Evolutionary conservation across 768 basidiomycete genomes (phyloP).

Genomic region (Gymnopilus dilepis): DNA sequence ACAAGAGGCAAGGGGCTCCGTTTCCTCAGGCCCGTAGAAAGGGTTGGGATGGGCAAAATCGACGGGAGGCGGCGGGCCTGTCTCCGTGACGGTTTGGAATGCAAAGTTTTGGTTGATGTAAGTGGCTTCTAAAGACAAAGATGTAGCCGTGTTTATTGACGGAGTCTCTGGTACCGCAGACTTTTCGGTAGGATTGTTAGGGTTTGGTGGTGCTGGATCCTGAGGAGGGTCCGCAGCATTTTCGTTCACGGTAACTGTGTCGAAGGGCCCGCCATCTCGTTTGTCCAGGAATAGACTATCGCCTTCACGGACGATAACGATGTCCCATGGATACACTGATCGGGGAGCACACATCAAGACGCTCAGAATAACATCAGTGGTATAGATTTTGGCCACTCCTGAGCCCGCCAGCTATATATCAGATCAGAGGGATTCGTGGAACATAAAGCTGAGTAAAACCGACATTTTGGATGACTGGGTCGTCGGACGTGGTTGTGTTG

Average conservation of each 20-base stretch:
- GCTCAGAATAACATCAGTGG: conserved; percentile 93
- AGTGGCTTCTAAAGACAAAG: conserved; percentile 94
- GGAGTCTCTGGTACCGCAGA: conserved; percentile 66
- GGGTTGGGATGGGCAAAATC: conserved; percentile 91
- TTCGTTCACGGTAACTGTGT: conserved; percentile 98
- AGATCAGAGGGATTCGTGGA: conserved; percentile 13
- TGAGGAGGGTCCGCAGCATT: conserved; percentile 95
- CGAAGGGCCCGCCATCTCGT: conserved; percentile 95
- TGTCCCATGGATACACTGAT: conserved; percentile 98
- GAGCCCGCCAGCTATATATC: conserved; percentile 71
- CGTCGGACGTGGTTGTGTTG: conserved; percentile 97
- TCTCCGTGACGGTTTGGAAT: conserved; percentile 91
- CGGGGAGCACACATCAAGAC: conserved; percentile 96
- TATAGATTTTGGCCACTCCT: conserved; percentile 85
- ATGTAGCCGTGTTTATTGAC: conserved; percentile 91
- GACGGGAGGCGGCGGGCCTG: conserved; percentile 59
- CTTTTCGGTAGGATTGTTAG: conserved; percentile 78
- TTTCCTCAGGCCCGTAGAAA: conserved; percentile 93
- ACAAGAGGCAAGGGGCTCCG: conserved; percentile 93
- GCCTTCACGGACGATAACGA: conserved; percentile 92
- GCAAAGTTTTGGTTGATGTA: conserved; percentile 99
- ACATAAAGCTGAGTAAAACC: conserved; percentile 12
- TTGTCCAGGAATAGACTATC: conserved; percentile 96
- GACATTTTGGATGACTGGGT: conserved; percentile 94
- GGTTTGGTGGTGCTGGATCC: conserved; percentile 79